Base-by-base conservation (phyloP, 768 basidiomycete species). In the Lactifluus subvellereus region DNA sequence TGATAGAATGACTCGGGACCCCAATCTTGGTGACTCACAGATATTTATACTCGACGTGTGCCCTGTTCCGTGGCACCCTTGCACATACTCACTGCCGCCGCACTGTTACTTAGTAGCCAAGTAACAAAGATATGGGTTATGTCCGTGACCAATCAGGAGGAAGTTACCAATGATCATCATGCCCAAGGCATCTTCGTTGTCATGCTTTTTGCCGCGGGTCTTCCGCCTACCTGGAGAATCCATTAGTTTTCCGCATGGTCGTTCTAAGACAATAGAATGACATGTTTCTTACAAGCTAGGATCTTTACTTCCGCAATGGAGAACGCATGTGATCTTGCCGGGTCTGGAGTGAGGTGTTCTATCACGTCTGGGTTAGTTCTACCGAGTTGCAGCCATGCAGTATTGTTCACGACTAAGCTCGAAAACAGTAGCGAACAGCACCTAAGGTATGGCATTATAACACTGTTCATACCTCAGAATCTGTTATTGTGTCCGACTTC, bases 401-500 rank as follows among this genome's bases (percentile, higher is more conserved):
- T 50, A 14, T 32, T 16, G 11, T 3, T 43, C 42, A 43, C 42
- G 1, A 43, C 16, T 43, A n/a, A 8, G 27, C 27, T 27, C 27
- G 27, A 27, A 27, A 27, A 27, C 27, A 20, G 45, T 47, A 20
- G 6, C 14, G 22, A 57, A 20, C 27, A 57, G 22, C 18, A 45
- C 13, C 10, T 18, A 6, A 18, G 27, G 27, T 2, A 16, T 35
- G 42, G n/a, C 10, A 33, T 38, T 7, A 40, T 14, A 5, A 40
- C 37, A 27, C 37, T 6, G 20, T 22, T 37, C 1, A 5, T 13
- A 40, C 38, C 10, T 16, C 22, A 20, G 45, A 16, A 22, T 20
- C 6, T 47, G 45, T 54, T 54, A 57, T 57, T 57, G 55, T 56
- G 54, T 30, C 43, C 55, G 16, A 43, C 40, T 13, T 16, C 10